Conservation (phyloP, 108 stramenopile species). For the Cyclostephanos invisitatus region DNA sequence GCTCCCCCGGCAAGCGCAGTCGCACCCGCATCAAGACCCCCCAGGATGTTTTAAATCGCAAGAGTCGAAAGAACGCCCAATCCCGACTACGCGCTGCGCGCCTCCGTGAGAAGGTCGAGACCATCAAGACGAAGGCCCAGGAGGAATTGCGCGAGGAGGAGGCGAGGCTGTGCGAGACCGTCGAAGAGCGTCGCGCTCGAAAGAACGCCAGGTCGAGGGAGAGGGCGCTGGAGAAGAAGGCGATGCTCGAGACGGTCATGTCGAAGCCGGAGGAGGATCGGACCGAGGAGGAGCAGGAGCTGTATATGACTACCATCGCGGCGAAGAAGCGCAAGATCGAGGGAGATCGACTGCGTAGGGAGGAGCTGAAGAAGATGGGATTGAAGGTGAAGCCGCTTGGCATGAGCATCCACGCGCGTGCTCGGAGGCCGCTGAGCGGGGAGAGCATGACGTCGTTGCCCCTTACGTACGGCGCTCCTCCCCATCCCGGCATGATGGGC, state of each 20-base stretch:
- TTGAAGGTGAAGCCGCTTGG: conserved; percentile 54
- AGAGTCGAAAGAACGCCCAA: conserved; percentile 75
- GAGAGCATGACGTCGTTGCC: background rate
- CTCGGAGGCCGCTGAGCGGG: conserved; percentile 5
- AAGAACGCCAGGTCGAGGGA: conserved; percentile 79
- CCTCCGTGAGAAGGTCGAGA: conserved; percentile 51
- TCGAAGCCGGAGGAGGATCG: conserved; percentile 69
- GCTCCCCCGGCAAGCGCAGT: conserved; percentile 3
- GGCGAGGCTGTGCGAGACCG: conserved; percentile 49
- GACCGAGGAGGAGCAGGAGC: conserved; percentile 67
- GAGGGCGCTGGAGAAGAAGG: conserved; percentile 77
- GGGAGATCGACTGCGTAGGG: conserved; percentile 77
- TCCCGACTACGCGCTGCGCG: conserved; percentile 68
- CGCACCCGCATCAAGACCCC: conserved; percentile 34
- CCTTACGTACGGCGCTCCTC: background rate
- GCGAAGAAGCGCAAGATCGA: conserved; percentile 85
- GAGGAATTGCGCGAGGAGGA: conserved; percentile 66
- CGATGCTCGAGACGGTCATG: conserved; percentile 67
- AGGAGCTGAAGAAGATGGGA: conserved; percentile 68
- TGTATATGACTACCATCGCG: conserved; percentile 51
- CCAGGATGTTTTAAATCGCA: conserved; percentile 61
- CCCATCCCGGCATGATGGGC: background rate
- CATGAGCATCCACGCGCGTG: conserved; percentile 23
- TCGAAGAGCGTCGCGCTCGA: conserved; percentile 61
- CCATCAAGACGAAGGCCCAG: conserved; percentile 53